Conservation (phyloP, 768 basidiomycete species). For the Phaffia australis region DNA sequence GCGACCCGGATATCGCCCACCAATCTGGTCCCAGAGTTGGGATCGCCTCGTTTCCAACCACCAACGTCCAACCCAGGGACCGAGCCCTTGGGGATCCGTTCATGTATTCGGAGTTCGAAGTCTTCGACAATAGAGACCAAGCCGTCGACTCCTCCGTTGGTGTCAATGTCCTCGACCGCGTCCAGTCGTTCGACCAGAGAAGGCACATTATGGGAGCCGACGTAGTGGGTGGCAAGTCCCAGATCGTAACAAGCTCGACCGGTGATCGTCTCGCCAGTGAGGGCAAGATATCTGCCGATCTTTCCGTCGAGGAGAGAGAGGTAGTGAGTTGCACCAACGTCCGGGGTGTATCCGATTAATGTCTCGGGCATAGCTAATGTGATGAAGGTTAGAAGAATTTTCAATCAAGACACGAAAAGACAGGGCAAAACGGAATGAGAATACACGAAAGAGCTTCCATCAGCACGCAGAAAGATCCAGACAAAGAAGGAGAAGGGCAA, state of each 20-base stretch:
- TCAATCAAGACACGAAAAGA: not conserved
- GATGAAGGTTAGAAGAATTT: not conserved
- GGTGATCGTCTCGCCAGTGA: conserved; percentile 60
- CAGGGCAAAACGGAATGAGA: not conserved
- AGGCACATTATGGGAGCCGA: conserved; percentile 65
- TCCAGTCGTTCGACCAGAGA: conserved; percentile 53
- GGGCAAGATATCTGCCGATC: conserved; percentile 82
- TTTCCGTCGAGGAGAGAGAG: conserved; percentile 81
- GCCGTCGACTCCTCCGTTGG: conserved; percentile 50
- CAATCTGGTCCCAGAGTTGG: conserved; percentile 33
- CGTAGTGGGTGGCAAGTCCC: conserved; percentile 88
- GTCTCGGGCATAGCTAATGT: conserved; percentile 85
- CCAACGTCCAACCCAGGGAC: not conserved
- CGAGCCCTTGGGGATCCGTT: conserved; percentile 38
- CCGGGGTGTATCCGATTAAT: conserved; percentile 61
- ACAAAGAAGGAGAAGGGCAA: too few relatives aligned
- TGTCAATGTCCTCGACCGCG: conserved; percentile 33
- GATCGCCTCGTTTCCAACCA: conserved; percentile 26
- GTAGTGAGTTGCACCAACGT: conserved; percentile 73
- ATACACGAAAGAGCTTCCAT: not conserved
- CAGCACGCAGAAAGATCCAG: too few relatives aligned
- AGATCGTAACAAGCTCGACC: conserved; percentile 81
- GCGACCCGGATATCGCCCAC: conserved; percentile 59
- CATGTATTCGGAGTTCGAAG: conserved; percentile 40
- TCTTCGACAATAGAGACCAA: conserved; percentile 52